Evolutionary conservation across 2,329 filamentous ascomycete species (phyloP).

Genomic region (Pseudocercospora macadamiae): DNA sequence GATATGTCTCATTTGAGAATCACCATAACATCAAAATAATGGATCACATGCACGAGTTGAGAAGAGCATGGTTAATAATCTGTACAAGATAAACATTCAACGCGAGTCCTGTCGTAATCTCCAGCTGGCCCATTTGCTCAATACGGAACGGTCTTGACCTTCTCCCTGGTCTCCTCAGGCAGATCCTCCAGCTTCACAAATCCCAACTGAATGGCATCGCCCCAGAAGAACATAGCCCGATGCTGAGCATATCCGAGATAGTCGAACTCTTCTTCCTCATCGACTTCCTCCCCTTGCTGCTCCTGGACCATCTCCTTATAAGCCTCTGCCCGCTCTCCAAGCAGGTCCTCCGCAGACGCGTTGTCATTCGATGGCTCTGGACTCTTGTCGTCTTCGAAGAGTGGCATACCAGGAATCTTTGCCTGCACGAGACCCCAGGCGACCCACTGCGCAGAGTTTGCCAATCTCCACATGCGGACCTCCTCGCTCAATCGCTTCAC

Average conservation of each 20-base stretch:
- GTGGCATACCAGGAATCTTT: constrained; percentile 74
- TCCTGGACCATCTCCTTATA: constrained; percentile 30
- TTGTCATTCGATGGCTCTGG: constrained; percentile 22
- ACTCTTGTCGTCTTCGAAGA: constrained; percentile 40
- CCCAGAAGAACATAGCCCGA: constrained; percentile 91
- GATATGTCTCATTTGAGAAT: no score
- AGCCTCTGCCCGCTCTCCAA: constrained; percentile 34
- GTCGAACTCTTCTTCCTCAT: constrained; percentile 74
- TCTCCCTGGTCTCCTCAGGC: constrained; percentile 64
- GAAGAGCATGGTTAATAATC: no score
- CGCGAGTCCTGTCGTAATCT: neutral
- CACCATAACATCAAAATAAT: no score
- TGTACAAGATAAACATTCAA: no score
- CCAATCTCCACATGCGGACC: constrained; percentile 80
- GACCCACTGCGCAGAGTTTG: constrained; percentile 88
- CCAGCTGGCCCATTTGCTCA: constrained; percentile 37
- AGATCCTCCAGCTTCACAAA: constrained; percentile 76
- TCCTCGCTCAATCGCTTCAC: constrained; percentile 75
- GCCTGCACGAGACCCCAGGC: constrained; percentile 97
- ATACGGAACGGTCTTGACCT: constrained; percentile 71
- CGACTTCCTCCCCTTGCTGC: constrained; percentile 41
- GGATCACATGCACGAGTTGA: no score
- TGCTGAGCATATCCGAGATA: constrained; percentile 92
- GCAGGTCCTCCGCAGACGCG: constrained; percentile 36
- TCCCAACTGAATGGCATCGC: constrained; percentile 78